A percentile compares a stretch with the other conserved stretches of the same genome.
Evolutionary conservation across 139 green algal genomes (phyloP).

Genomic region (Tetradesmus obliquus): DNA sequence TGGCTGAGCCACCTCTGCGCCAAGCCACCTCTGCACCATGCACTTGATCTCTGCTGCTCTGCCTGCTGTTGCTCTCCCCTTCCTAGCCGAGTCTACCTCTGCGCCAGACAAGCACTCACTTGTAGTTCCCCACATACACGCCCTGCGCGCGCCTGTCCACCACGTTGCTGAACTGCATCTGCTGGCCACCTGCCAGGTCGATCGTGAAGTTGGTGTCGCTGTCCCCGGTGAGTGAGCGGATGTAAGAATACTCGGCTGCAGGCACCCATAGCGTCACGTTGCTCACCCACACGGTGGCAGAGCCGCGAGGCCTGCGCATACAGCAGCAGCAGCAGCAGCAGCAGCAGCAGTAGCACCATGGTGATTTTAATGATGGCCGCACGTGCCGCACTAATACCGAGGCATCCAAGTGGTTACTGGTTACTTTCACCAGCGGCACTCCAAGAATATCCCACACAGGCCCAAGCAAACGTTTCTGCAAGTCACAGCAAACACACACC

Average conservation of each 20-base stretch:
- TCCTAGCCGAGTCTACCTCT: too few relatives aligned
- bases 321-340: not conserved
- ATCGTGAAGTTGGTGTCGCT: not conserved
- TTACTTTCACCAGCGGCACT: not conserved
- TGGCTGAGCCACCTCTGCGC: too few relatives aligned
- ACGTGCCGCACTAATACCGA: too few relatives aligned
- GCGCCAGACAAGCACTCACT: not conserved
- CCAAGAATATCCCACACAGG: not conserved
- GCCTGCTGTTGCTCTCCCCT: not conserved
- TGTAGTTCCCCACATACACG: not conserved
- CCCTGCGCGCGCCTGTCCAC: not conserved
- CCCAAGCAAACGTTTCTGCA: not conserved
- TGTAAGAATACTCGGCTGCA: conserved; percentile 17
- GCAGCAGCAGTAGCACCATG: not conserved
- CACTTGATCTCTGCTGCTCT: not conserved
- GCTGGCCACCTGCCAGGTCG: conserved; percentile 3
- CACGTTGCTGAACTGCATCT: not conserved
- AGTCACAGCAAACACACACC: not conserved
- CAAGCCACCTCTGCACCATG: too few relatives aligned
- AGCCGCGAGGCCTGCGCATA: not conserved
- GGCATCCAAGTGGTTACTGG: too few relatives aligned
- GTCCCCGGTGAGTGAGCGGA: not conserved
- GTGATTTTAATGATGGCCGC: too few relatives aligned
- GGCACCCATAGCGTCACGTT: conserved; percentile 39
- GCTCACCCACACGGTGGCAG: not conserved